Conservation (phyloP, 2,329 filamentous ascomycete genomes). For the Pseudogymnoascus sp. region DNA sequence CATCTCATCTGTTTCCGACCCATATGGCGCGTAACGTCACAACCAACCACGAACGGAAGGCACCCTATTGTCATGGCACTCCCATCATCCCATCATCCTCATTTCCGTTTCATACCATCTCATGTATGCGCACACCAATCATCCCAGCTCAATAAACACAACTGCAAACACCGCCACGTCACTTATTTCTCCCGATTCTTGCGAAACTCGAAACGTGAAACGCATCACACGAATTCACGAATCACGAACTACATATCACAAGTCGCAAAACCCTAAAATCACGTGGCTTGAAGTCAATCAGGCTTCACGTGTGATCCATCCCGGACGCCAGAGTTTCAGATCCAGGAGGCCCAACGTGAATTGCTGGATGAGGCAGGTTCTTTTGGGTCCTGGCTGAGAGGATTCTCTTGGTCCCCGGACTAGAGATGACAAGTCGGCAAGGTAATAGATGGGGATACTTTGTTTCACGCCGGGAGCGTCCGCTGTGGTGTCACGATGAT, state of each 20-base stretch:
- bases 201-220: conserved; percentile 7
- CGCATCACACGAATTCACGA: conserved; percentile 6
- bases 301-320: background rate
- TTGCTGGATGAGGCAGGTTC: background rate
- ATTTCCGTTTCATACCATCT: background rate
- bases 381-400: background rate
- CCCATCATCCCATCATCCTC: background rate
- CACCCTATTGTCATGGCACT: background rate
- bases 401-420: background rate
- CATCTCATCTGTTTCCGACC: conserved; percentile 4
- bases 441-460: background rate
- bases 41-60: background rate
- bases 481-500: background rate
- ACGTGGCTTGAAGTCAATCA: background rate
- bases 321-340: background rate
- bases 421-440: conserved; percentile 2
- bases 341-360: background rate
- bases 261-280: background rate
- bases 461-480: background rate
- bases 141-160: conserved; percentile 5
- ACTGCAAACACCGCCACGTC: conserved; percentile 6
- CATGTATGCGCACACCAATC: background rate
- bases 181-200: background rate
- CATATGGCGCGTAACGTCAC: conserved; percentile 8
- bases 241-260: conserved; percentile 3